Evolutionary conservation across 1,139 yeast genomes (phyloP).

Genomic region (Yamadazyma buinensis): DNA sequence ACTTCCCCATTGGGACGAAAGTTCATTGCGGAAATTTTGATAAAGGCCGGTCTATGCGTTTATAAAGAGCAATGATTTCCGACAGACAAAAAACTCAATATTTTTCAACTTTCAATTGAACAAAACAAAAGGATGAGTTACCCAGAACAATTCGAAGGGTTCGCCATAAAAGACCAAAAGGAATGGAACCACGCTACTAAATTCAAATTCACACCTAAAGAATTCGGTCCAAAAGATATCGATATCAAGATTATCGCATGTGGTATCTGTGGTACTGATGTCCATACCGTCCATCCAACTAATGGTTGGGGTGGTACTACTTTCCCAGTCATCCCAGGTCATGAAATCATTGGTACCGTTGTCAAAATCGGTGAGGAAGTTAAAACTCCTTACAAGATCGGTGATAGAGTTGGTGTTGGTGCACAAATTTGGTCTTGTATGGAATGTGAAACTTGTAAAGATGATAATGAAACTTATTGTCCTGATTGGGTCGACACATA

Average conservation of each 20-base stretch:
- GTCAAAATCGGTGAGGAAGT: constrained; percentile 38
- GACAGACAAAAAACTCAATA: no score
- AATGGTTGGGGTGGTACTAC: constrained; percentile 38
- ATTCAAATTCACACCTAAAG: constrained; percentile 31
- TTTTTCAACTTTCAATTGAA: no score
- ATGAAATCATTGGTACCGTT: constrained; percentile 55
- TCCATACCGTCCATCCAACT: constrained; percentile 29
- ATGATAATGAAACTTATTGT: constrained; percentile 51
- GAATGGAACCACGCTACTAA: constrained; percentile 36
- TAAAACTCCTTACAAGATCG: constrained; percentile 36
- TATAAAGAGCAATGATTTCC: no score
- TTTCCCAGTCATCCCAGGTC: constrained; percentile 31
- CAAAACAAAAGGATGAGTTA: no score
- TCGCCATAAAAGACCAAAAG: constrained; percentile 31
- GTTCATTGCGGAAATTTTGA: no score
- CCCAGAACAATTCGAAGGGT: constrained; percentile 42
- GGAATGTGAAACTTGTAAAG: constrained; percentile 43
- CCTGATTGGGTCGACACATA: constrained; percentile 40
- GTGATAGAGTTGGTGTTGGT: constrained; percentile 62
- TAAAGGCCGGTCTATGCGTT: no score
- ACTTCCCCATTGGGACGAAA: no score
- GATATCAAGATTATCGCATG: constrained; percentile 33
- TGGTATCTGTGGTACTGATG: constrained; percentile 42
- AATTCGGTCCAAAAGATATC: constrained; percentile 29
- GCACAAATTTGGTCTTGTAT: constrained; percentile 49